Conservation (phyloP, 169 alveolate species). For the Cryptosporidium ubiquitum region DNA sequence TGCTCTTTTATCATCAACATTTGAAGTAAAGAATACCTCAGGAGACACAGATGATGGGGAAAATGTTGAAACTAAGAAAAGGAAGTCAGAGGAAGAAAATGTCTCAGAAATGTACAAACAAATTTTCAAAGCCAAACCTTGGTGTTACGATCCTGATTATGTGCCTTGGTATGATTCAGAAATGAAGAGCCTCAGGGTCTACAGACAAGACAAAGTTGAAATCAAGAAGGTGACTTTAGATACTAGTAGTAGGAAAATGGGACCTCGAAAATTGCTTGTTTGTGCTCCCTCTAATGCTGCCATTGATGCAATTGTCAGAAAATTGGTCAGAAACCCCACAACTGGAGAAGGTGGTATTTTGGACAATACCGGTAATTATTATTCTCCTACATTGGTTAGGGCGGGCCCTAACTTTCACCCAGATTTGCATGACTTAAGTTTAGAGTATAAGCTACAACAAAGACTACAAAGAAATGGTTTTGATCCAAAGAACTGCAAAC, state of each 20-base stretch:
- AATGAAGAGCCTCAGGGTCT: conserved; percentile 8
- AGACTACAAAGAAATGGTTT: conserved; percentile 76
- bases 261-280: conserved; percentile 84
- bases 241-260: conserved; percentile 36
- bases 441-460: conserved; percentile 85
- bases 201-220: conserved; percentile 11
- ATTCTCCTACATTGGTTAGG: conserved; percentile 84
- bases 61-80: neutral
- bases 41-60: neutral
- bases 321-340: conserved; percentile 80
- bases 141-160: conserved; percentile 57
- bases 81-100: neutral
- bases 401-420: conserved; percentile 92
- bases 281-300: conserved; percentile 99
- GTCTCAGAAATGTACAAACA: neutral
- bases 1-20: conserved; percentile 78
- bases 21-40: neutral
- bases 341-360: conserved; percentile 87
- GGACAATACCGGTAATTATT: conserved; percentile 85
- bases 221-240: conserved; percentile 42
- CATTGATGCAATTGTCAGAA: conserved; percentile 96
- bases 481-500: conserved; percentile 33
- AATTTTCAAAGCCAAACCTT: conserved; percentile 23
- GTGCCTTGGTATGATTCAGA: conserved; percentile 72
- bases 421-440: conserved; percentile 86